Percentiles rank a stretch among this genome's conserved stretches.
These are phyloP conservation scores for Stagonosporopsis cucurbitacearum DNA, from an alignment of 2,329 filamentous ascomycete genomes.

Conservation along the genomic window DNA sequence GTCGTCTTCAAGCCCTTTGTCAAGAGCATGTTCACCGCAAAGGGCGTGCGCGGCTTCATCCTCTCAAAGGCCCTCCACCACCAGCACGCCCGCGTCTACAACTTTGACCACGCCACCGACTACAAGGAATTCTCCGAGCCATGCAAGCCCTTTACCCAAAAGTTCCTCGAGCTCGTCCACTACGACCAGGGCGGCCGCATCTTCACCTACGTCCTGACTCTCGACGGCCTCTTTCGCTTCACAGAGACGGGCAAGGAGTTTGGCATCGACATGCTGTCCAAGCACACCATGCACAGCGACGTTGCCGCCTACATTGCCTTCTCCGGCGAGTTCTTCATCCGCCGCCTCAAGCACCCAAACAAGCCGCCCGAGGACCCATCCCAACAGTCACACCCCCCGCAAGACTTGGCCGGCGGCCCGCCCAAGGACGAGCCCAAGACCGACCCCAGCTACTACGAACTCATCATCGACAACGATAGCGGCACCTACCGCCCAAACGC, in stretches of 20 bases:
- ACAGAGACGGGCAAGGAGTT: constrained; percentile 97
- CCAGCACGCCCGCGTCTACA: constrained; percentile 88
- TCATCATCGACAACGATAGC: constrained; percentile 93
- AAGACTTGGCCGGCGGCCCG: constrained; percentile 57
- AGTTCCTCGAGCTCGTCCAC: constrained; percentile 86
- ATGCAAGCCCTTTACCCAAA: constrained; percentile 72
- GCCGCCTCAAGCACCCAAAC: constrained; percentile 65
- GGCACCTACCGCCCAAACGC: constrained; percentile 92
- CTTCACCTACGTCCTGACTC: constrained; percentile 89
- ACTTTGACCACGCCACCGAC: constrained; percentile 78
- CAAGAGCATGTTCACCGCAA: constrained; percentile 82
- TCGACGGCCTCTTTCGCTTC: constrained; percentile 86
- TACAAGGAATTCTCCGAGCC: constrained; percentile 72
- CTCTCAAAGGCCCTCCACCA: constrained; percentile 87
- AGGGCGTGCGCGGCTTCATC: constrained; percentile 78
- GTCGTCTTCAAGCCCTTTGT: constrained; percentile 94
- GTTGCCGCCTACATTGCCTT: constrained; percentile 91
- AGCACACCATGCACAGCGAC: constrained; percentile 97
- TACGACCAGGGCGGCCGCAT: constrained; percentile 85
- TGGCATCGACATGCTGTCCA: constrained; percentile 88
- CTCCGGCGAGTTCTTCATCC: constrained; percentile 91
- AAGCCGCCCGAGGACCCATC: constrained; percentile 44
- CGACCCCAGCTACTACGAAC: constrained; percentile 72
- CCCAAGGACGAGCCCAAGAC: constrained; percentile 52
- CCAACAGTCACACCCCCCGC: constrained; percentile 58